Base-by-base conservation (phyloP, 1,284 basidiomycete species). In the Tilletia horrida region DNA sequence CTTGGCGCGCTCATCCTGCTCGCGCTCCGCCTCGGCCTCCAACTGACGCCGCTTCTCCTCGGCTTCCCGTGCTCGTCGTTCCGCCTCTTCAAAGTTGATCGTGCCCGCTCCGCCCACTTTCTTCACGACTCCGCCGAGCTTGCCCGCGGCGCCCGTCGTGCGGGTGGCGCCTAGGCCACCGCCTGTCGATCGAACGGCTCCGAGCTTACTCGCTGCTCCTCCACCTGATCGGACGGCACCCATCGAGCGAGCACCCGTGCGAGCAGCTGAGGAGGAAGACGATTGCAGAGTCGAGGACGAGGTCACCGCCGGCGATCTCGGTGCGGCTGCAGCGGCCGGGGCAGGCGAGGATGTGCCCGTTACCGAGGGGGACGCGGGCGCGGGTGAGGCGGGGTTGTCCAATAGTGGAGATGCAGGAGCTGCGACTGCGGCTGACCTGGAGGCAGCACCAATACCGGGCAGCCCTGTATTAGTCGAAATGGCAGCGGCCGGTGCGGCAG, bases 41-140 rank as follows among this genome's bases (percentile, higher is more conserved):
- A 59, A 14, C 27, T 11, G 13, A 18, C 55, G 55, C 8, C 55
- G 55, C 14, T 59, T 59, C 31, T 72, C 73, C 57, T 80, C 78
- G 66, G 80, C 76, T 59, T 78, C 73, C 64, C 69, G 74, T 7
- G 79, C 76, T n/a, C 74, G 74, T 16, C 72, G 68, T 59, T 81
- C 79, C 3, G 77, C 79, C 45, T 75, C 78, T 62, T 80, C 80
- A 69, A 81, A 81, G 69, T 80, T 71, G 65, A 78, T 71, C 11
- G 74, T 68, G 4, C 43, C 64, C 27, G 74, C 72, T 4, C 69
- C 73, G 0, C 73, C 76, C 65, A 78, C 78, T 63, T 78, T 78
- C 23, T 71, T 77, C 31, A 71, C 69, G 35, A 67, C 69, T 4
- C 69, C 69, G 21, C 79, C 74, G 70, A 79, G 79, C 14, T 73